Conservation (phyloP, 1,284 basidiomycete genomes). For the Tilletia indica region DNA sequence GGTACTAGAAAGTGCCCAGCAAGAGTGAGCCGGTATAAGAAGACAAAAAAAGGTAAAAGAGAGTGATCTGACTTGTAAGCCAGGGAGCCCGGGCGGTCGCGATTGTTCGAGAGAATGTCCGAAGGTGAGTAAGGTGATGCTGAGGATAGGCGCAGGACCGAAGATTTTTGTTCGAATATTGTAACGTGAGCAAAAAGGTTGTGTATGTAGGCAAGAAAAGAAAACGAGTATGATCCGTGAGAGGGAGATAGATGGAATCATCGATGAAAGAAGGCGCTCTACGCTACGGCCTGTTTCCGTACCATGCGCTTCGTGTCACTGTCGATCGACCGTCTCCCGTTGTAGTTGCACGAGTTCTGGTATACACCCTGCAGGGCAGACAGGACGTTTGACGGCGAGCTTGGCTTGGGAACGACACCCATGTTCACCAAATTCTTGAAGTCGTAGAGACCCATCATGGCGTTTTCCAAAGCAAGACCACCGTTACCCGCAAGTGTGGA, state of each 20-base stretch:
- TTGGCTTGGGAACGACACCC: slow-evolving; percentile 33
- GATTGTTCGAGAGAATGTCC: too few species aligned
- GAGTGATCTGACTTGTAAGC: too few species aligned
- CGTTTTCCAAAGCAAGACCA: slow-evolving; percentile 25
- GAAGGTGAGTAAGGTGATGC: too few species aligned
- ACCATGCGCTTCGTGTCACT: neutral
- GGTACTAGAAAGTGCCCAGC: too few species aligned
- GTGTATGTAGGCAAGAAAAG: neutral
- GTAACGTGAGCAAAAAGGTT: neutral
- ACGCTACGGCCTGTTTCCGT: neutral
- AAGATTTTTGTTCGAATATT: too few species aligned
- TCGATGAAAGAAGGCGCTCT: too few species aligned
- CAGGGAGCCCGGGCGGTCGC: too few species aligned
- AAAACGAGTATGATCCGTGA: neutral
- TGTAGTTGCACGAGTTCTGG: slow-evolving; percentile 4
- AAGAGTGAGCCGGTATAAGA: too few species aligned
- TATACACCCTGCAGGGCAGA: neutral
- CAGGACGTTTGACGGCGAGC: neutral
- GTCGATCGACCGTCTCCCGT: neutral
- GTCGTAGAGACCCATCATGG: slow-evolving; percentile 36
- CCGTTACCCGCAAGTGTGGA: slow-evolving; percentile 23
- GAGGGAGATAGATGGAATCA: neutral
- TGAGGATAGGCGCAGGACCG: too few species aligned
- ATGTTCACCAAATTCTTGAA: slow-evolving; percentile 33
- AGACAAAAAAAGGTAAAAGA: too few species aligned